Conservation (phyloP, 805 yeast genomes). For the Hermanozyma aechmeae region DNA sequence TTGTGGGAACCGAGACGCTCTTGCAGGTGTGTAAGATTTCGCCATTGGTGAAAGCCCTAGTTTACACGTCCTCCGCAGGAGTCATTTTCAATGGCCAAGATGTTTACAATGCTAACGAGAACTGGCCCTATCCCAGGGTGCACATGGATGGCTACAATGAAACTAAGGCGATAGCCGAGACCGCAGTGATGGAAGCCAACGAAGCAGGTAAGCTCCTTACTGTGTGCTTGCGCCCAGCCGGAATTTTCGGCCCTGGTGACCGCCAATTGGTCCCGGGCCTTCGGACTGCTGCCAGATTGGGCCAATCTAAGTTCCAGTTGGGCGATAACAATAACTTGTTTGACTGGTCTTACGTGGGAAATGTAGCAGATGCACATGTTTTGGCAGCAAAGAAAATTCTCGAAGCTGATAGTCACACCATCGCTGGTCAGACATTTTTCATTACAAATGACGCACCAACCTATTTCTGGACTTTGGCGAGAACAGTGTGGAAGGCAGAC, state of each 20-base stretch:
- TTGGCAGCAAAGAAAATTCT: slow-evolving; percentile 77
- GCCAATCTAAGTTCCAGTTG: slow-evolving; percentile 86
- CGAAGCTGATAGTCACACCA: slow-evolving; percentile 30
- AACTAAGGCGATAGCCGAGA: slow-evolving; percentile 89
- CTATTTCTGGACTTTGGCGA: slow-evolving; percentile 94
- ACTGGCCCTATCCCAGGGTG: slow-evolving; percentile 82
- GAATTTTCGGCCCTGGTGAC: slow-evolving; percentile 98
- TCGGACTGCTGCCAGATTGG: slow-evolving; percentile 68
- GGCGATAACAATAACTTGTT: slow-evolving; percentile 92
- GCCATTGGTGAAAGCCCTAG: slow-evolving; percentile 50
- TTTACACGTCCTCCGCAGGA: slow-evolving; percentile 96
- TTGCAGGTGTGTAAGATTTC: slow-evolving; percentile 50
- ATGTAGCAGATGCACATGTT: slow-evolving; percentile 95
- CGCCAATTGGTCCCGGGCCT: slow-evolving; percentile 93
- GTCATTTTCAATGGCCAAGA: slow-evolving; percentile 96
- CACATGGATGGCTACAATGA: slow-evolving; percentile 97
- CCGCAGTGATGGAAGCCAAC: slow-evolving; percentile 67
- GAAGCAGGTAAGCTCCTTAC: slow-evolving; percentile 53
- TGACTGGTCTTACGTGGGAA: slow-evolving; percentile 98
- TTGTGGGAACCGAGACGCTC: slow-evolving; percentile 76
- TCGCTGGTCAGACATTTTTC: slow-evolving; percentile 84
- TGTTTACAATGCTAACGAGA: slow-evolving; percentile 83
- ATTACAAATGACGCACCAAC: slow-evolving; percentile 91
- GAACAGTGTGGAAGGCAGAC: slow-evolving; percentile 96
- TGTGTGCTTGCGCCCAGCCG: slow-evolving; percentile 91